These are phyloP conservation scores for Pleurotus giganteus DNA, from an alignment of 768 basidiomycete species.

Conservation along the genomic window DNA sequence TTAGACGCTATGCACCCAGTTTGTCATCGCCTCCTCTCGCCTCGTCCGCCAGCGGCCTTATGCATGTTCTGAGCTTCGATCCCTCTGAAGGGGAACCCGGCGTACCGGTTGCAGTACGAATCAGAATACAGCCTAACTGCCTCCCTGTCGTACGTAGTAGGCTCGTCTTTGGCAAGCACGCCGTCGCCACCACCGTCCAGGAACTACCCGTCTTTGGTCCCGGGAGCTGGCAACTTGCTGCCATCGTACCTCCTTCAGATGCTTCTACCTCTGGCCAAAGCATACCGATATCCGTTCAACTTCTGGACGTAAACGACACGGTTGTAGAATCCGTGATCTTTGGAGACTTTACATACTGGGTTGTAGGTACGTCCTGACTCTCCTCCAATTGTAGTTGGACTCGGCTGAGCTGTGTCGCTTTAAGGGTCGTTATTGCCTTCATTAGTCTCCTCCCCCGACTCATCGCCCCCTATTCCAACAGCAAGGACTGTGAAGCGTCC, in stretches of 20 bases:
- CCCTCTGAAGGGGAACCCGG: conserved; percentile 65
- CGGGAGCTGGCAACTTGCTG: conserved; percentile 65
- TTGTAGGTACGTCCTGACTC: conserved; percentile 32
- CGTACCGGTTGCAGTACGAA: conserved; percentile 60
- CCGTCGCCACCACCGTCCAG: conserved; percentile 65
- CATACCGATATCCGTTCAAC: conserved; percentile 60
- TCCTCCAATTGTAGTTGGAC: conserved; percentile 7
- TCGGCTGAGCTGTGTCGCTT: conserved; percentile 7
- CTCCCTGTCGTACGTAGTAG: conserved; percentile 62
- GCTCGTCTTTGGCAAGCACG: conserved; percentile 68
- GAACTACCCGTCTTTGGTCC: conserved; percentile 44
- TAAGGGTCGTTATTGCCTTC: conserved; percentile 24
- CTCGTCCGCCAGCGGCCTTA: conserved; percentile 49
- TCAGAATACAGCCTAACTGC: conserved; percentile 52
- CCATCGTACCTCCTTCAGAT: conserved; percentile 55
- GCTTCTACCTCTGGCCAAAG: conserved; percentile 38
- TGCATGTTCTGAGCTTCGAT: conserved; percentile 64
- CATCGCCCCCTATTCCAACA: conserved; percentile 17
- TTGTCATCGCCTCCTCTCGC: conserved; percentile 26
- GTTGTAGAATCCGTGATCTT: conserved; percentile 67
- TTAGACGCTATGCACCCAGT: not conserved
- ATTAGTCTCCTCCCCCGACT: conserved; percentile 27
- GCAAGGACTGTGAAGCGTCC: conserved; percentile 42
- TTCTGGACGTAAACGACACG: conserved; percentile 49
- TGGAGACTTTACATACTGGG: conserved; percentile 69